These are phyloP conservation scores for Ogataea pignaliae DNA, from an alignment of 805 yeast species.

Conservation along the genomic window DNA sequence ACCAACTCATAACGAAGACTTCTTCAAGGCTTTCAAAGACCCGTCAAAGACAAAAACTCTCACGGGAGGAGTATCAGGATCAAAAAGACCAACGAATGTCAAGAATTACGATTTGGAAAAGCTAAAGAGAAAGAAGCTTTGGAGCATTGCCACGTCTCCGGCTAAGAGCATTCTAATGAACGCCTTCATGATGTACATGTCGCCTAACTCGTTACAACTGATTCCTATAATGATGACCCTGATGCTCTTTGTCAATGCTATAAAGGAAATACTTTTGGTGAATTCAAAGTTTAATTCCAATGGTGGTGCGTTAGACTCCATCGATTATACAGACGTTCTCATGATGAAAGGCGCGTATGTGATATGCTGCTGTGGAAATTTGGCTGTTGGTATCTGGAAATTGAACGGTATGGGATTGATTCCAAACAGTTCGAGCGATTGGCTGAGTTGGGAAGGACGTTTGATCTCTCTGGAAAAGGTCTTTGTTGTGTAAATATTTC, in stretches of 20 bases:
- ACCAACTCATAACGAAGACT: constrained; percentile 15
- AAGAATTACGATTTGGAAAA: constrained; percentile 28
- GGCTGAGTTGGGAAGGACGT: constrained; percentile 79
- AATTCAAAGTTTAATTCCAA: constrained; percentile 44
- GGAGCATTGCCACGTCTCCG: constrained; percentile 83
- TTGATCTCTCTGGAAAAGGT: constrained; percentile 3
- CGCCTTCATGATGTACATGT: constrained; percentile 83
- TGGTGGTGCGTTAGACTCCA: constrained; percentile 9
- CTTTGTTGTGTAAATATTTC: constrained; percentile 2
- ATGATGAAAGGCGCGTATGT: constrained; percentile 26
- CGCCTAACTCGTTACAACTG: constrained; percentile 84
- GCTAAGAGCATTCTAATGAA: constrained; percentile 88
- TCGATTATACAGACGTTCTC: constrained; percentile 18
- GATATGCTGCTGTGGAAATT: constrained; percentile 44
- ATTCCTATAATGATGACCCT: constrained; percentile 88
- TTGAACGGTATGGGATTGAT: constrained; percentile 83
- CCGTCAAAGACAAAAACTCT: constrained; percentile 1
- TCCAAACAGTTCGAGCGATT: constrained; percentile 83
- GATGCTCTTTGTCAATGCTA: constrained; percentile 74
- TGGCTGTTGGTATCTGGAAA: constrained; percentile 81
- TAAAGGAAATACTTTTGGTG: constrained; percentile 63
- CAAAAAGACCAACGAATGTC: background rate
- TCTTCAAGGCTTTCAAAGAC: constrained; percentile 13
- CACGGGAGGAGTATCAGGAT: too few relatives aligned
- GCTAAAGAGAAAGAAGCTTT: constrained; percentile 60